Percentiles rank a stretch among this genome's conserved stretches.
phyloP scores from a whole-genome alignment of 495 filamentous ascomycete genomes.

The Trichoderma virens region DNA sequence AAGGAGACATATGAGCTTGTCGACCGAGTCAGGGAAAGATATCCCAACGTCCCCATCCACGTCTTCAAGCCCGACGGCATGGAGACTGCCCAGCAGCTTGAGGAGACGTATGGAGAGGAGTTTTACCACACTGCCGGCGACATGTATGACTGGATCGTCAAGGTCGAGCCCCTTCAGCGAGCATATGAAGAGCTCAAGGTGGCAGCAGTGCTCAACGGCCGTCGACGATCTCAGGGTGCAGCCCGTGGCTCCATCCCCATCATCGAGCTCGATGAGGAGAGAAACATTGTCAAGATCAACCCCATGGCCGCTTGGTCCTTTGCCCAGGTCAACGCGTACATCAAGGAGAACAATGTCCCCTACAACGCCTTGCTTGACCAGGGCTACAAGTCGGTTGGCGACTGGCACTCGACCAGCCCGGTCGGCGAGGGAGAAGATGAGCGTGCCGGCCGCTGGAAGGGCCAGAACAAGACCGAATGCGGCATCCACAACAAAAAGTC shows the following conservation, averaged over 20 bases:
- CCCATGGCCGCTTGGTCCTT: conserved; percentile 97
- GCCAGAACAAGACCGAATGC: conserved; percentile 89
- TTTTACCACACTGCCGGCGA: conserved; percentile 83
- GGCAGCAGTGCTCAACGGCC: conserved; percentile 89
- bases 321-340: conserved; percentile 77
- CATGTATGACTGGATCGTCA: conserved; percentile 92
- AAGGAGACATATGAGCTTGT: conserved; percentile 79
- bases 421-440: conserved; percentile 89
- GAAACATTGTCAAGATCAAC: conserved; percentile 92
- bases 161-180: conserved; percentile 92
- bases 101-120: conserved; percentile 67
- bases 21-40: conserved; percentile 64
- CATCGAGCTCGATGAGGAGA: conserved; percentile 82
- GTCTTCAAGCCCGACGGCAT: conserved; percentile 76
- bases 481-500: conserved; percentile 96
- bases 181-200: conserved; percentile 85
- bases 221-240: conserved; percentile 85
- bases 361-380: conserved; percentile 87
- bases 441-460: conserved; percentile 96
- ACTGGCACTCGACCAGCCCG: conserved; percentile 94
- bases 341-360: conserved; percentile 77
- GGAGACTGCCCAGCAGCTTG: conserved; percentile 66
- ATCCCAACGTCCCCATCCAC: conserved; percentile 73
- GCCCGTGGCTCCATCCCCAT: conserved; percentile 83
- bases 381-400: conserved; percentile 94